Evolutionary conservation across 768 basidiomycete genomes (phyloP).

Genomic region (Pluteus cervinus): DNA sequence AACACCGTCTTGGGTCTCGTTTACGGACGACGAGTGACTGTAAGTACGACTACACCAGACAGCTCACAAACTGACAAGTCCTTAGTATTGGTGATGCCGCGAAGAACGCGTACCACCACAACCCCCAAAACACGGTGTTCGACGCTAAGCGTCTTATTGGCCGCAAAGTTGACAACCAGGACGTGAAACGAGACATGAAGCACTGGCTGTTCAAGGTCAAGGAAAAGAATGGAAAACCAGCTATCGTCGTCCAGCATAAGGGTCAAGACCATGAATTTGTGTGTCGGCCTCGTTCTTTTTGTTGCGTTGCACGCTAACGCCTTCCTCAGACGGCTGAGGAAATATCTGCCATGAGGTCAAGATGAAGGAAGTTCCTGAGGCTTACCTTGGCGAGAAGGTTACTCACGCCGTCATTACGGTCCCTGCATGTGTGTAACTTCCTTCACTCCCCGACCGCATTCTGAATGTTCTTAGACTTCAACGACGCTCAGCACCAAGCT

Average conservation of each 20-base stretch:
- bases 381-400: slow-evolving; percentile 93
- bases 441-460: slow-evolving; percentile 1
- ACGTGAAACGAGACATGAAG: slow-evolving; percentile 78
- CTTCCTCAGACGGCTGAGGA: slow-evolving; percentile 79
- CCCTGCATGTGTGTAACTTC: slow-evolving; percentile 67
- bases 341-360: slow-evolving; percentile 90
- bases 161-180: slow-evolving; percentile 74
- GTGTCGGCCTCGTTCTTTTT: slow-evolving; percentile 23
- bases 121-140: slow-evolving; percentile 92
- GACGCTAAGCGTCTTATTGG: slow-evolving; percentile 96
- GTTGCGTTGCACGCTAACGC: background rate
- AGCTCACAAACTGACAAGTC: slow-evolving; percentile 11
- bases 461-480: slow-evolving; percentile 70
- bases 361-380: slow-evolving; percentile 99
- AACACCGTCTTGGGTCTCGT: slow-evolving; percentile 88
- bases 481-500: slow-evolving; percentile 98
- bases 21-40: slow-evolving; percentile 85
- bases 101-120: slow-evolving; percentile 91
- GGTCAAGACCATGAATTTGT: slow-evolving; percentile 80
- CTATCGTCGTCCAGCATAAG: slow-evolving; percentile 73
- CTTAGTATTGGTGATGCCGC: slow-evolving; percentile 92
- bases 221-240: slow-evolving; percentile 78
- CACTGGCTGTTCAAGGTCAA: slow-evolving; percentile 87
- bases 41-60: slow-evolving; percentile 18
- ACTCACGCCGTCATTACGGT: slow-evolving; percentile 98